Evolutionary conservation across 2,329 filamentous ascomycete species (phyloP).

Genomic region (Pseudopyricularia cyperi): DNA sequence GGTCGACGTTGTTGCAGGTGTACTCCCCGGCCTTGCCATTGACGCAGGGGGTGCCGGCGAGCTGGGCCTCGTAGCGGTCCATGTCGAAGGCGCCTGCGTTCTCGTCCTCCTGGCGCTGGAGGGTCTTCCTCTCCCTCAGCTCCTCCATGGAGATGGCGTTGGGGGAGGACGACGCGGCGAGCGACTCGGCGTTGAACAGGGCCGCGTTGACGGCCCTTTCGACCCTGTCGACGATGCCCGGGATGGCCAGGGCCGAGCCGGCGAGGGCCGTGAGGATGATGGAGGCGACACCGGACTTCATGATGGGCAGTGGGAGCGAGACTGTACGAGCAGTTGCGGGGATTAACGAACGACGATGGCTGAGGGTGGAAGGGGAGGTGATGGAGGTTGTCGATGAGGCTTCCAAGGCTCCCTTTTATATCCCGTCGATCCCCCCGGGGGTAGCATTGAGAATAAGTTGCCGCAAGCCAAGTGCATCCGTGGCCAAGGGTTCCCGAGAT

Average conservation of each 20-base stretch:
- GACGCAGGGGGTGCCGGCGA: not conserved
- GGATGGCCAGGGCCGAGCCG: not conserved
- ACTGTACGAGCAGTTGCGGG: not conserved
- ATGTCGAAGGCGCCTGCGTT: not conserved
- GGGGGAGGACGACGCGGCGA: not conserved
- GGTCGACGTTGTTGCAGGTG: slow-evolving; percentile 2
- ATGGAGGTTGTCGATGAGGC: not conserved
- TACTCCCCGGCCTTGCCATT: slow-evolving; percentile 1
- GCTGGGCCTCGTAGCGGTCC: not conserved
- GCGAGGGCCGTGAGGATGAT: not conserved
- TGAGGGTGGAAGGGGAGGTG: not conserved
- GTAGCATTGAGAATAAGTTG: not conserved
- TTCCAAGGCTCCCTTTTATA: not conserved
- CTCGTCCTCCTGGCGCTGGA: not conserved
- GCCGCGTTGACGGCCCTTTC: not conserved
- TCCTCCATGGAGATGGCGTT: not conserved
- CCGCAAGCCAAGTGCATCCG: not conserved
- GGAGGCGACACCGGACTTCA: not conserved
- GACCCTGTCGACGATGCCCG: not conserved
- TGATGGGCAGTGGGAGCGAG: not conserved
- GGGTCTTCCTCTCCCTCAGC: not conserved
- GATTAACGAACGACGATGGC: not conserved
- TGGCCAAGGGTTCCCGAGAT: not conserved
- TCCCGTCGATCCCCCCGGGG: not conserved
- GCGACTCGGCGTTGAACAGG: not conserved